phyloP scores from a whole-genome alignment of 2,329 filamentous ascomycete species.

The Dothidotthia symphoricarpi region DNA sequence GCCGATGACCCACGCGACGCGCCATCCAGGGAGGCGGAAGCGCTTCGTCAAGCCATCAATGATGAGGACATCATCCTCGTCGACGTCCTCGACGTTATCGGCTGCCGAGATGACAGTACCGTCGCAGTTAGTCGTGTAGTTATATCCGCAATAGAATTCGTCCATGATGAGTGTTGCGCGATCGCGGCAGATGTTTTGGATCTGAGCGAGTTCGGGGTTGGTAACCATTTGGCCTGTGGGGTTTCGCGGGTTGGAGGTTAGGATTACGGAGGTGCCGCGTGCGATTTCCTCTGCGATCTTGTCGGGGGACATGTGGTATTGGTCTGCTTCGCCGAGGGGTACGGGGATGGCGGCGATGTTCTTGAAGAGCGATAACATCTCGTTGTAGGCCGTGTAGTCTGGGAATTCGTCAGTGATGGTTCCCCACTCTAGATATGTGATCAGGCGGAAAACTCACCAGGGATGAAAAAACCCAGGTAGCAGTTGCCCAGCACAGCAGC shows the following conservation, averaged over 20 bases:
- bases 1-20: slow-evolving; percentile 92
- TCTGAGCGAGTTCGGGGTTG: slow-evolving; percentile 81
- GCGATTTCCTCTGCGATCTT: slow-evolving; percentile 91
- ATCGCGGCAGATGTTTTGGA: slow-evolving; percentile 89
- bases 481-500: slow-evolving; percentile 90
- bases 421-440: slow-evolving; percentile 31
- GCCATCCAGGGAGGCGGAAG: slow-evolving; percentile 93
- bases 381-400: slow-evolving; percentile 95
- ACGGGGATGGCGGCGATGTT: slow-evolving; percentile 56
- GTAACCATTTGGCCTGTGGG: slow-evolving; percentile 85
- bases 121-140: slow-evolving; percentile 90
- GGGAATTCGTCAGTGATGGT: no score
- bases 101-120: slow-evolving; percentile 85
- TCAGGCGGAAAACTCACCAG: no score
- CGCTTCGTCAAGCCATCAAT: slow-evolving; percentile 96
- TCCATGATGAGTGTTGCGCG: slow-evolving; percentile 91
- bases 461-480: slow-evolving; percentile 90
- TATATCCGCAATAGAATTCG: slow-evolving; percentile 90
- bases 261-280: slow-evolving; percentile 73
- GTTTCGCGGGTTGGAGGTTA: slow-evolving; percentile 94
- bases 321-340: slow-evolving; percentile 78
- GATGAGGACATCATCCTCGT: slow-evolving; percentile 77
- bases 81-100: slow-evolving; percentile 84
- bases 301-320: slow-evolving; percentile 89
- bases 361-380: slow-evolving; percentile 93